These are phyloP conservation scores for Solanum hybrid DNA, from an alignment of 305 asterid genomes.

Conservation along the genomic window DNA sequence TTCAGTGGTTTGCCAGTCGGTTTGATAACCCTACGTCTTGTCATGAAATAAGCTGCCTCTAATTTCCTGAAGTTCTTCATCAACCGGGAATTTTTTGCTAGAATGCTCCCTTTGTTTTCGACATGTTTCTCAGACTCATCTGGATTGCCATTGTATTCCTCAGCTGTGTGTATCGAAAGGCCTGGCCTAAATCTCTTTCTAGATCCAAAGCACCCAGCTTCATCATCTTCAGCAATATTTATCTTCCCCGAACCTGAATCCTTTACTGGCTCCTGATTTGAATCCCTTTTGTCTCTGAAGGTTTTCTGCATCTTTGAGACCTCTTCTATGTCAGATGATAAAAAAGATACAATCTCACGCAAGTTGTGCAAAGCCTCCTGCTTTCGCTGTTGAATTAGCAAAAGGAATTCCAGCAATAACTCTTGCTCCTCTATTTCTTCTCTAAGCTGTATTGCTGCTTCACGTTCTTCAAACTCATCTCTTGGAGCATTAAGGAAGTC, in stretches of 20 bases:
- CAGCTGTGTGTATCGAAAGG: constrained; percentile 11
- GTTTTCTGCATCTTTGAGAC: constrained; percentile 51
- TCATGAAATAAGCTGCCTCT: constrained; percentile 72
- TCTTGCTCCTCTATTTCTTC: constrained; percentile 89
- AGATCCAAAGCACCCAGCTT: constrained; percentile 51
- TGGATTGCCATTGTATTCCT: constrained; percentile 25
- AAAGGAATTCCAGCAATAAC: constrained; percentile 72
- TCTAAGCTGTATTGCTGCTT: constrained; percentile 72
- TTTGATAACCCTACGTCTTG: constrained; percentile 45
- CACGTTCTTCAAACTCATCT: constrained; percentile 69
- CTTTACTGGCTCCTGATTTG: constrained; percentile 26
- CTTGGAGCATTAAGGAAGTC: constrained; percentile 80
- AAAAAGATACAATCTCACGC: constrained; percentile 48
- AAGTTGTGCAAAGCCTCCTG: constrained; percentile 59
- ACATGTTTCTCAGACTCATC: constrained; percentile 27
- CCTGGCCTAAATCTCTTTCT: constrained; percentile 68
- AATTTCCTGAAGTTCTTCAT: constrained; percentile 74
- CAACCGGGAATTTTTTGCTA: constrained; percentile 53
- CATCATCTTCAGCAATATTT: constrained; percentile 36
- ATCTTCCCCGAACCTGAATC: constrained; percentile 21
- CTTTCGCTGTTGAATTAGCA: constrained; percentile 62
- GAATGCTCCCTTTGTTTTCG: constrained; percentile 29
- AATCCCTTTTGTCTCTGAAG: constrained; percentile 36
- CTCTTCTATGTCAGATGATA: constrained; percentile 76
- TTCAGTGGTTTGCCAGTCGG: constrained; percentile 25